Evolutionary conservation across 73 alveolate species (phyloP), one percentile per base, ranked within the genome.

Genomic region (Symbiodinium natans): DNA sequence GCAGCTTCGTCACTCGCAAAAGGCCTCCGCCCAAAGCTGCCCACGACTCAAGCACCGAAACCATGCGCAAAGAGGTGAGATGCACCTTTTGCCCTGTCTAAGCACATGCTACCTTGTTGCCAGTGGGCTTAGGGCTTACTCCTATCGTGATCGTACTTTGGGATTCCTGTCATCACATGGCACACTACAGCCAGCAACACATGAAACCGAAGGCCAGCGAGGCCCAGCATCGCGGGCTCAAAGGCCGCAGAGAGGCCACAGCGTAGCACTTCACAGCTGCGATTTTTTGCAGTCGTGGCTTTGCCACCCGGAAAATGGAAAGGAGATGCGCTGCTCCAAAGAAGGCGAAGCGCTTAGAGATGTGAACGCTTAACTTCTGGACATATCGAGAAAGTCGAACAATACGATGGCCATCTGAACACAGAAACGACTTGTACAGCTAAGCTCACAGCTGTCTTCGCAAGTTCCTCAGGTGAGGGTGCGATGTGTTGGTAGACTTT

Each of bases 1-100:
- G 59, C 59, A 46, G 59, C 59, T 46, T 31, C 38, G 80, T 29
- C 80, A 29, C 80, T 63, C 33, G 36, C 33, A 63, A 63, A 63
- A 63, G 80, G 80, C 80, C 80, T 63, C 80, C 80, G 80, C 80
- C 80, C 80, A 63, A n/a, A 63, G 80, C 29, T 63, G 80, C 19
- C 80, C 80, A 63, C 21, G 38, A 63, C 80, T 23, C 80, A 23
- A 29, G 80, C 80, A 52, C 71, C 71, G 71, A 29, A n/a, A n/a
- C 71, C 71, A 52, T 52, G 71, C 27, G 25, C 23, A 52, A 29
- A 29, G 23, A 52, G 23, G 71, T 29, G n/a, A n/a, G n/a, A n/a
- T n/a, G n/a, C n/a, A n/a, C n/a, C n/a, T n/a, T n/a, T n/a, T n/a
- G n/a, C n/a, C n/a, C n/a, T n/a, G n/a, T n/a, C n/a, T n/a, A n/a